Conservation (phyloP, 306 rosid genomes). For the Vachellia pachyceras region DNA sequence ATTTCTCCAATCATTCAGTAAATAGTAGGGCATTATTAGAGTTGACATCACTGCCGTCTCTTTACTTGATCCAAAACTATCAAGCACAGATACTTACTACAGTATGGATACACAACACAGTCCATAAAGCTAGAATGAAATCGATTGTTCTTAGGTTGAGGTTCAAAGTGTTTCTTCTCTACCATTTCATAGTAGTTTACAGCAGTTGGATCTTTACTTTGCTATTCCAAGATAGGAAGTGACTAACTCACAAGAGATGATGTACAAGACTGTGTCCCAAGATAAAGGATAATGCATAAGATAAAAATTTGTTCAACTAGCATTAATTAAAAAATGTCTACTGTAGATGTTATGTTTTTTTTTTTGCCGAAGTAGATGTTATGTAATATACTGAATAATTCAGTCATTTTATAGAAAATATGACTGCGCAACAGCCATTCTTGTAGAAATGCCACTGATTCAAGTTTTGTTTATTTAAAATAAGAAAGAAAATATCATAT, state of each 20-base stretch:
- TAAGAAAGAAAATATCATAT: not conserved
- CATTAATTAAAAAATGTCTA: not conserved
- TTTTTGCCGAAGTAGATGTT: no score
- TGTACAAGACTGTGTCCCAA: not conserved
- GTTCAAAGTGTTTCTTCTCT: not conserved
- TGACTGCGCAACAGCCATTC: slow-evolving; percentile 17
- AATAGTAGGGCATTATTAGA: not conserved
- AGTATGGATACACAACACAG: not conserved
- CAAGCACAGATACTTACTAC: not conserved
- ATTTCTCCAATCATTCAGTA: not conserved
- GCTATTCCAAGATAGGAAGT: not conserved
- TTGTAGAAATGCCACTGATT: slow-evolving; percentile 8
- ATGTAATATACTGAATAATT: not conserved
- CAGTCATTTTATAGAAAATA: not conserved
- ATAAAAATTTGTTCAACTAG: not conserved
- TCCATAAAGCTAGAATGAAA: not conserved
- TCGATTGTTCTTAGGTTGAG: no score
- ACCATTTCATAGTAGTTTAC: not conserved
- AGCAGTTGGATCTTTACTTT: not conserved
- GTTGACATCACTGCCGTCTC: not conserved
- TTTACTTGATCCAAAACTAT: not conserved
- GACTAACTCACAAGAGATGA: not conserved
- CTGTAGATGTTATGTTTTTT: no score
- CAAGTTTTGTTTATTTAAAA: not conserved
- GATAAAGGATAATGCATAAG: not conserved